Conservation (phyloP, 2,329 filamentous ascomycete genomes). For the Leptodontidium sp. region DNA sequence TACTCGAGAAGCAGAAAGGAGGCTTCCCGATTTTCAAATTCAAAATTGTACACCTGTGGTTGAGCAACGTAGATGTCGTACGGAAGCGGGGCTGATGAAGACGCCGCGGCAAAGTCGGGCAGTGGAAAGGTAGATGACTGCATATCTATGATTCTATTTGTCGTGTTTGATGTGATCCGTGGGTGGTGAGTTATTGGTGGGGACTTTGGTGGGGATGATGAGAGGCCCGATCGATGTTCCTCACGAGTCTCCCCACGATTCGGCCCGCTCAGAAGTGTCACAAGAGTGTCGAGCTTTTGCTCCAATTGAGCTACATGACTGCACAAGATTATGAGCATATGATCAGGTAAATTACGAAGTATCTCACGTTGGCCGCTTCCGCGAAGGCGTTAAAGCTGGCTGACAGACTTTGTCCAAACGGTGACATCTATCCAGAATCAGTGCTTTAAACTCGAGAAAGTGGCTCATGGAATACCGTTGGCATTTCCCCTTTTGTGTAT, state of each 20-base stretch:
- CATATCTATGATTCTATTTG: not conserved
- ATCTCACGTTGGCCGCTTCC: slow-evolving; percentile 24
- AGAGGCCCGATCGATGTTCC: not conserved
- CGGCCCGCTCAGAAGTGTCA: slow-evolving; percentile 25
- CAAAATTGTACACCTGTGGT: slow-evolving; percentile 12
- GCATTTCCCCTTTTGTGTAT: slow-evolving; percentile 25
- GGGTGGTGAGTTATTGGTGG: not conserved
- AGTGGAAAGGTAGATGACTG: not conserved
- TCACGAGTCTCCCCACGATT: slow-evolving; percentile 8
- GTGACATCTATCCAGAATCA: slow-evolving; percentile 12
- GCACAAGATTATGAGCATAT: not conserved
- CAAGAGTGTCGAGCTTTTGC: slow-evolving; percentile 33
- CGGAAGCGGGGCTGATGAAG: not conserved
- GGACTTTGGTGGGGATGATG: not conserved
- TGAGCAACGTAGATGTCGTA: slow-evolving; percentile 1
- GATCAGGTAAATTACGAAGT: not conserved
- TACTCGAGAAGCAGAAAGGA: slow-evolving; percentile 28
- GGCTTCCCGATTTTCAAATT: slow-evolving; percentile 13
- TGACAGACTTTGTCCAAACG: slow-evolving; percentile 30
- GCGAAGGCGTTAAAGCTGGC: slow-evolving; percentile 16
- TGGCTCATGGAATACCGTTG: slow-evolving; percentile 18
- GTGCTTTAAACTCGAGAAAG: not conserved
- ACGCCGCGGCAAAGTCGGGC: not conserved
- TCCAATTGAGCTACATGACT: slow-evolving; percentile 31
- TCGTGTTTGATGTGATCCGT: not conserved